Base-by-base conservation (phyloP, 192 early-diverging fungal species). In the Bifiguratus adelaidae region DNA sequence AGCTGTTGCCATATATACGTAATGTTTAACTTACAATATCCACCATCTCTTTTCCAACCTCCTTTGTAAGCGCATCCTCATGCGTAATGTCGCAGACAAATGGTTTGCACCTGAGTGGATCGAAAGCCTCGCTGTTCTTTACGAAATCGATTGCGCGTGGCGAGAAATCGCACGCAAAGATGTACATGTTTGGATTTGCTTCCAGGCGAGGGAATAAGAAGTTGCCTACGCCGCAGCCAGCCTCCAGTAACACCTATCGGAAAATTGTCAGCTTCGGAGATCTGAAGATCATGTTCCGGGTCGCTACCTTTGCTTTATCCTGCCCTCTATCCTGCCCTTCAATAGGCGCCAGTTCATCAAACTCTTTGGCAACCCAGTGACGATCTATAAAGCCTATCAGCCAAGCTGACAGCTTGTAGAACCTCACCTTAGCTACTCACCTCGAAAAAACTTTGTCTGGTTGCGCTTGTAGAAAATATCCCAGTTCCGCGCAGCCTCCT, bases 181-280 rank as follows among this genome's bases (percentile, higher is more conserved):
- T 79, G 56, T 78, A 92, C 22, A 97, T 56, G 23, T 77, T 62
- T 0, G 76, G 70, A 63, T 89, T 86, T 60, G 79, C 75, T n/a
- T 81, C 79, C 30, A 99, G 52, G 2, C 92, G 63, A 4, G 97
- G 97, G 59, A 90, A 98, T 24, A 97, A 76, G 65, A 92, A 93
- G 67, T 91, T 95, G 42, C 94, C 95, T 0, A 92, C 93, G 5
- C 97, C 97, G 63, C 97, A 99, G 38, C 97, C 97, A 26, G 95
- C 82, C 66, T 99, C 97, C 6, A 90, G 64, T 16, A 67, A 65
- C 21, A 33, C 51, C 49, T 65, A 29, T 27, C 7, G 28, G 15
- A 1, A 9, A 25, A 2, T 32, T 23, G 4, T 19, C 12, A 3
- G 18, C 23, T 16, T 54, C 27, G 12, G 30, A 34, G 3, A 25